Conservation (phyloP, 1,284 basidiomycete species). For the Psilocybe mexicana region DNA sequence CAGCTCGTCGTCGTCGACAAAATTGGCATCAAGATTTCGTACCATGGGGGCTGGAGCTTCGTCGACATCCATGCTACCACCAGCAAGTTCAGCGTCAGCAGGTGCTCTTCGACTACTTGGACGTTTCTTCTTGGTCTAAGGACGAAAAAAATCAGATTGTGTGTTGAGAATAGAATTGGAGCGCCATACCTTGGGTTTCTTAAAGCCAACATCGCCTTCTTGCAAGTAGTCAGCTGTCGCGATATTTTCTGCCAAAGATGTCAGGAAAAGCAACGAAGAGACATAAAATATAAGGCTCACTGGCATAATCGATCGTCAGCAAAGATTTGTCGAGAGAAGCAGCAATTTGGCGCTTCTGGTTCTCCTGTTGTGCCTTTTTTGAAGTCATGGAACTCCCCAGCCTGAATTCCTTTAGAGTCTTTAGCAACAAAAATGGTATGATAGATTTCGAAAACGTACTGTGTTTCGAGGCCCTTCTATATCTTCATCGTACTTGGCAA, state of each 20-base stretch:
- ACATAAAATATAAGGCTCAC: constrained; percentile 45
- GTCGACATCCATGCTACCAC: constrained; percentile 74
- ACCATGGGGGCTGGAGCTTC: constrained; percentile 58
- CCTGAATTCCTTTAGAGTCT: constrained; percentile 67
- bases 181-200: constrained; percentile 79
- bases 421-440: neutral
- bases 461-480: constrained; percentile 68
- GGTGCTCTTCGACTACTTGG: constrained; percentile 65
- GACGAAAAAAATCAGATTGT: constrained; percentile 10
- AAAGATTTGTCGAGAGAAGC: constrained; percentile 77
- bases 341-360: constrained; percentile 58
- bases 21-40: constrained; percentile 79
- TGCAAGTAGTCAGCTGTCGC: constrained; percentile 87
- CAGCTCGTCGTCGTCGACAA: constrained; percentile 98
- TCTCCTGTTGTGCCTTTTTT: constrained; percentile 37
- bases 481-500: constrained; percentile 95
- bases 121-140: constrained; percentile 91
- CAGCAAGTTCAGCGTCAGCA: constrained; percentile 57
- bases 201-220: constrained; percentile 92
- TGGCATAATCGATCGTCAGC: constrained; percentile 88
- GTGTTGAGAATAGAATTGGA: neutral
- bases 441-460: constrained; percentile 41
- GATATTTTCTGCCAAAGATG: constrained; percentile 67
- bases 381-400: constrained; percentile 60
- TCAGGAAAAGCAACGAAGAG: constrained; percentile 5